Evolutionary conservation across 805 yeast genomes (phyloP).

Genomic region (Kluyveromyces lactis): DNA sequence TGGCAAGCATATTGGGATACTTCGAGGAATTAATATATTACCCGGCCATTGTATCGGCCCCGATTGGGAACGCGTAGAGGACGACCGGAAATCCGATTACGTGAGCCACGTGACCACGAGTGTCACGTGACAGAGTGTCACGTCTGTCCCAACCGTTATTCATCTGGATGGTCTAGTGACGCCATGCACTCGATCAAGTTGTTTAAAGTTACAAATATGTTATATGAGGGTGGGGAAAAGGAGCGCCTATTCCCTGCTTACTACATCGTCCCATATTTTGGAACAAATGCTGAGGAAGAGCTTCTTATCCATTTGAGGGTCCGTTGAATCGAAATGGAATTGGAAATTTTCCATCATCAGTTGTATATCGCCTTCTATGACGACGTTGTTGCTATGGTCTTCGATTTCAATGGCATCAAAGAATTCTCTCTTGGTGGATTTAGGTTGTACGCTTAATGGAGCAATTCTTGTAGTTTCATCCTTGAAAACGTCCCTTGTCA

Average conservation of each 20-base stretch:
- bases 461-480: conserved; percentile 8
- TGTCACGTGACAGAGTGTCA: too few species aligned
- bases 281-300: conserved; percentile 28
- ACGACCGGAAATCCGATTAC: too few species aligned
- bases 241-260: neutral
- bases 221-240: too few species aligned
- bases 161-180: too few species aligned
- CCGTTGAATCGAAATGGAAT: conserved; percentile 18
- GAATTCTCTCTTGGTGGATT: conserved; percentile 7
- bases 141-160: too few species aligned
- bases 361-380: conserved; percentile 21
- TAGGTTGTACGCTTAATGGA: conserved; percentile 8
- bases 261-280: conserved; percentile 27
- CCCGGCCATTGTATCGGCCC: too few species aligned
- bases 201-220: too few species aligned
- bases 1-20: too few species aligned
- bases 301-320: conserved; percentile 21
- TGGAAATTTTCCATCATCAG: conserved; percentile 20
- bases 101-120: too few species aligned
- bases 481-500: conserved; percentile 7
- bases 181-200: too few species aligned
- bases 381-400: conserved; percentile 2
- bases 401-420: conserved; percentile 3
- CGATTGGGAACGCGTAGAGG: too few species aligned
- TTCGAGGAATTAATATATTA: too few species aligned